Evolutionary conservation across 768 basidiomycete genomes (phyloP).

Genomic region (Tulasnella sp.): DNA sequence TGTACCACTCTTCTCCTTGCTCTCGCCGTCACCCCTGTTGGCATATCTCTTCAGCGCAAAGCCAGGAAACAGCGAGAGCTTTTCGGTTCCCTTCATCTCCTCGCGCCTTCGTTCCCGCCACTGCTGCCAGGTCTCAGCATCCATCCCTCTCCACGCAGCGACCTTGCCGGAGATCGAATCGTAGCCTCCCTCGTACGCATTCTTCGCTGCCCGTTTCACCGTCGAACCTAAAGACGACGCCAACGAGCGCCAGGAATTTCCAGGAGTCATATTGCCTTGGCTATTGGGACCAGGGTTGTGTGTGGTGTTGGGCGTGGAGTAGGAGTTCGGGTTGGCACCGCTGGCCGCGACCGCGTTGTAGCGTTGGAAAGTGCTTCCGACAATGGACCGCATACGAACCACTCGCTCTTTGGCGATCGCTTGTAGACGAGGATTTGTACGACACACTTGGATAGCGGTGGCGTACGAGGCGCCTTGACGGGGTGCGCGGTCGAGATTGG

Average conservation of each 20-base stretch:
- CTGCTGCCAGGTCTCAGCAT: background rate
- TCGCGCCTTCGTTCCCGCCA: conserved; percentile 12
- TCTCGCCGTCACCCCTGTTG: conserved; percentile 11
- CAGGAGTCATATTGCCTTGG: background rate
- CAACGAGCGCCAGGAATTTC: background rate
- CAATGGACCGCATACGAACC: too few relatives aligned
- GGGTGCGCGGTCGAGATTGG: too few relatives aligned
- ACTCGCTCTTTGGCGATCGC: too few relatives aligned
- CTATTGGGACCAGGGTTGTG: background rate
- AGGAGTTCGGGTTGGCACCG: too few relatives aligned
- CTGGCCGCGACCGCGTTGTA: too few relatives aligned
- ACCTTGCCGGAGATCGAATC: background rate
- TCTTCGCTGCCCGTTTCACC: background rate
- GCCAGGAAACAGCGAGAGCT: conserved; percentile 58
- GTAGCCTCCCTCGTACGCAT: conserved; percentile 4
- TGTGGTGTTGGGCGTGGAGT: background rate
- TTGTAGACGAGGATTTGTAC: too few relatives aligned
- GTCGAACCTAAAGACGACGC: background rate
- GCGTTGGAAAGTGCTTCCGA: too few relatives aligned
- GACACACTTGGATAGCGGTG: too few relatives aligned
- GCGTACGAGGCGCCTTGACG: too few relatives aligned
- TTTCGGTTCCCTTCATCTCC: conserved; percentile 30
- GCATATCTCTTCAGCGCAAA: conserved; percentile 55
- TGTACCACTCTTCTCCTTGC: conserved; percentile 24
- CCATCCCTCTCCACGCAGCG: background rate